Base-by-base conservation (phyloP, 352 stramenopile species). In the Albugo candida region DNA sequence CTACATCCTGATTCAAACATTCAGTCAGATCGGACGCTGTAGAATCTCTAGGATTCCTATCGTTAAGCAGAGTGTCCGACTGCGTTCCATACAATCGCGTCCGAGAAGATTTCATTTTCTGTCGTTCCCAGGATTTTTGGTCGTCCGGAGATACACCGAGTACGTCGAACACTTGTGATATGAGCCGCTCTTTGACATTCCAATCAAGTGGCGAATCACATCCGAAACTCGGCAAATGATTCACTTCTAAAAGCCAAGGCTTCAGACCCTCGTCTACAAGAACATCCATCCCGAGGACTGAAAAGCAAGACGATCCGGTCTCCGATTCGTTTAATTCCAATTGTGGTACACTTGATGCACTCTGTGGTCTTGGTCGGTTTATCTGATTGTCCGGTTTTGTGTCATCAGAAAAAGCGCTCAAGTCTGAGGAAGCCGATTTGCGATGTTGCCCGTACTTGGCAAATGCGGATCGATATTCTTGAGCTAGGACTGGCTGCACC, bases 211-310 rank as follows among this genome's bases (percentile, higher is more conserved):
- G 75, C 21, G 84, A 95, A 53, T 98, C 94, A 42, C 88, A 97
- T 2, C 78, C 86, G 65, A 97, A 97, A 52, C 81, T 89, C 43
- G 94, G 87, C 10, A 98, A 47, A 55, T 97, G 89, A 58, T 99
- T 99, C 21, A 99, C 93, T 53, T 99, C 94, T 11, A 98, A 89
- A 14, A 99, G 63, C 76, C 83, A 97, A 5, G 94, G 91, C 50
- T 95, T 96, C 0, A 98, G 65, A 16, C 79, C 64, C 36, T 89
- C 71, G 54, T 98, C 93, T 5, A 98, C 67, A 40, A 99, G 84
- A 27, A 99, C 85, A 55, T 98, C 94, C 67, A 97, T 92, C 3
- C 94, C 94, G 5, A 98, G 65, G 1, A 98, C 71, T 37, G 96
- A 85, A 60, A 98, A 78, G 49, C 51, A 52, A 5, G 37, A 53